Conservation (phyloP, 208 protist genomes). For the Herpetomonas tarakana region DNA sequence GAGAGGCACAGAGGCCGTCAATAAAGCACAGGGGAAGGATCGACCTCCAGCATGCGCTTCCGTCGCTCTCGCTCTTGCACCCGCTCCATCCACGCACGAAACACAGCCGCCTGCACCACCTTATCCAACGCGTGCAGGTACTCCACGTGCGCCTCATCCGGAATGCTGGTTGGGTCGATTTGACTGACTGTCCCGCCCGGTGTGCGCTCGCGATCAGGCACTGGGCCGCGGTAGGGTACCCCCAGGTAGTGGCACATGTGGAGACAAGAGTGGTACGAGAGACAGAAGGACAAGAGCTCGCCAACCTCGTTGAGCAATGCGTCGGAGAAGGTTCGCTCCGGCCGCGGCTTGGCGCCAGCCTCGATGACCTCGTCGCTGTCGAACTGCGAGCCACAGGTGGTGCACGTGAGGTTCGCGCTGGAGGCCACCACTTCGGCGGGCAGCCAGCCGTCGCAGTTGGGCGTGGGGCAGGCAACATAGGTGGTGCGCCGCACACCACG, state of each 20-base stretch:
- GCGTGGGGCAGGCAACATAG: constrained; percentile 58
- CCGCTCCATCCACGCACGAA: constrained; percentile 50
- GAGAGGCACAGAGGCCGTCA: constrained; percentile 5
- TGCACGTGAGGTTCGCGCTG: constrained; percentile 41
- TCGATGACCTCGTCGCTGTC: constrained; percentile 41
- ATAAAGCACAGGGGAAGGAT: constrained; percentile 27
- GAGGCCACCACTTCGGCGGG: constrained; percentile 43
- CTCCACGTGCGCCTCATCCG: constrained; percentile 32
- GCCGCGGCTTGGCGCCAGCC: constrained; percentile 25
- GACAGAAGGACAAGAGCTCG: constrained; percentile 58
- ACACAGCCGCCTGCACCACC: constrained; percentile 66
- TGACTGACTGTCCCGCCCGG: constrained; percentile 11
- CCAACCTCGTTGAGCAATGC: constrained; percentile 45
- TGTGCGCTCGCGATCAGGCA: constrained; percentile 9
- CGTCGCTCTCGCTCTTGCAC: constrained; percentile 54
- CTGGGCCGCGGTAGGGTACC: constrained; percentile 34
- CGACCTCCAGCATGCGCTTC: constrained; percentile 55
- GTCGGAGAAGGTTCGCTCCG: constrained; percentile 33
- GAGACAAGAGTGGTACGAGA: constrained; percentile 39
- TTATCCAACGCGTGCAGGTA: constrained; percentile 70
- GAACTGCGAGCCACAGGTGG: constrained; percentile 50
- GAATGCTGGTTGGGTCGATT: constrained; percentile 9
- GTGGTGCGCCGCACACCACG: constrained; percentile 49
- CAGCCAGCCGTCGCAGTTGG: constrained; percentile 64
- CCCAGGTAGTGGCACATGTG: constrained; percentile 68